phyloP scores from a whole-genome alignment of 768 basidiomycete species.

The Aureoboletus auriporus region DNA sequence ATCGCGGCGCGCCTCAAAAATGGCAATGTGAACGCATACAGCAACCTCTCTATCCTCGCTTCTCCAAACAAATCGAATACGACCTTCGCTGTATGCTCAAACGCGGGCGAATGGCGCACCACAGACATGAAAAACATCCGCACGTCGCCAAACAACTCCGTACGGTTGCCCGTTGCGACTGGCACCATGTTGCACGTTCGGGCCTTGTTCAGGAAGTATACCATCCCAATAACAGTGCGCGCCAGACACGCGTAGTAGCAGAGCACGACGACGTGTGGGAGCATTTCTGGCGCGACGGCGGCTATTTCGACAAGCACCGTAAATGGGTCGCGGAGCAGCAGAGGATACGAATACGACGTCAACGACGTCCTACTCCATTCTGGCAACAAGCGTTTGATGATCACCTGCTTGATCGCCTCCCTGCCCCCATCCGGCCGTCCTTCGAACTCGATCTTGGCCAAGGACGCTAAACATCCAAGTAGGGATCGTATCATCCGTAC shows the following conservation, averaged over 20 bases:
- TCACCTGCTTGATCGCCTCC: slow-evolving; percentile 75
- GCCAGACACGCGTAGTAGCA: slow-evolving; percentile 89
- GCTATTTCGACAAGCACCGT: slow-evolving; percentile 88
- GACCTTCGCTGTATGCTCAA: slow-evolving; percentile 79
- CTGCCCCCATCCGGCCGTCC: slow-evolving; percentile 68
- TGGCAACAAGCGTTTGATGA: slow-evolving; percentile 85
- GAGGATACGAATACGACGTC: slow-evolving; percentile 77
- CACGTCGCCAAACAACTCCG: slow-evolving; percentile 78
- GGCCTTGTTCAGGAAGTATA: slow-evolving; percentile 76
- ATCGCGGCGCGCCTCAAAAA: slow-evolving; percentile 89
- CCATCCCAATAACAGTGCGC: slow-evolving; percentile 79
- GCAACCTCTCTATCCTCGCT: slow-evolving; percentile 75
- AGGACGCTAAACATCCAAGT: slow-evolving; percentile 60
- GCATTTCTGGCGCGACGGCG: slow-evolving; percentile 83
- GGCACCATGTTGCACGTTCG: slow-evolving; percentile 49
- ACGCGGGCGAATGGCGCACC: slow-evolving; percentile 82
- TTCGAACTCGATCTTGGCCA: slow-evolving; percentile 67
- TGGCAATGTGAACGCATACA: slow-evolving; percentile 86
- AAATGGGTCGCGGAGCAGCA: slow-evolving; percentile 88
- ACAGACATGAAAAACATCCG: slow-evolving; percentile 90
- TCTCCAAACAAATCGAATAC: slow-evolving; percentile 81
- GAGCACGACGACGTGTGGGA: slow-evolving; percentile 84
- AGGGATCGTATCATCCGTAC: slow-evolving; percentile 74
- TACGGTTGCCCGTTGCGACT: slow-evolving; percentile 46
- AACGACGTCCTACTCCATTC: slow-evolving; percentile 89